Conservation (phyloP, 2,329 filamentous ascomycete genomes). For the Macrophomina pseudophaseolina region DNA sequence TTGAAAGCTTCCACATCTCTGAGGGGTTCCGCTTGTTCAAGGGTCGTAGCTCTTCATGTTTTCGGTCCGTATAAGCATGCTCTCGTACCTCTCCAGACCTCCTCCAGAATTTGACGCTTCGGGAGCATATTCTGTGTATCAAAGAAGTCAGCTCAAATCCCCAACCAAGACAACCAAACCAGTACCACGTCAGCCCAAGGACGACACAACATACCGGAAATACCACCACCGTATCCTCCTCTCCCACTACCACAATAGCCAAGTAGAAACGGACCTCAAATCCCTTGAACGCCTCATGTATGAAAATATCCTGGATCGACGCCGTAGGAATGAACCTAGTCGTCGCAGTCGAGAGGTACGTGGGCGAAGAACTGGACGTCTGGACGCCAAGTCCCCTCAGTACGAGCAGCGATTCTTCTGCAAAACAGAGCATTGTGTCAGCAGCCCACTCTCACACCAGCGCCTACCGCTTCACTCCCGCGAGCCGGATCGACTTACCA, state of each 20-base stretch:
- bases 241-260: conserved; percentile 85
- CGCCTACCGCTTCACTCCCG: neutral
- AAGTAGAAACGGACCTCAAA: conserved; percentile 92
- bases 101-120: conserved; percentile 74
- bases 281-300: conserved; percentile 92
- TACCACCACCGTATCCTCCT: conserved; percentile 89
- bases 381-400: conserved; percentile 90
- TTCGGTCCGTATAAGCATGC: conserved; percentile 76
- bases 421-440: conserved; percentile 27
- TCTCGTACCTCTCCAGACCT: conserved; percentile 86
- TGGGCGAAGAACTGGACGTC: conserved; percentile 73
- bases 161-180: neutral
- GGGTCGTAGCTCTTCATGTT: neutral
- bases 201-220: conserved; percentile 68
- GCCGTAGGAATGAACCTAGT: conserved; percentile 88
- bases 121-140: conserved; percentile 68
- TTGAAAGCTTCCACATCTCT: neutral
- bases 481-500: conserved; percentile 43
- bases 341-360: conserved; percentile 66
- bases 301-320: conserved; percentile 88
- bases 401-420: conserved; percentile 84
- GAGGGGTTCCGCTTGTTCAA: neutral
- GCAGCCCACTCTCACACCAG: neutral
- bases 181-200: neutral
- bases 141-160: conserved; percentile 5